Evolutionary conservation across 768 basidiomycete genomes (phyloP).

Genomic region (Nidula microcarpa): DNA sequence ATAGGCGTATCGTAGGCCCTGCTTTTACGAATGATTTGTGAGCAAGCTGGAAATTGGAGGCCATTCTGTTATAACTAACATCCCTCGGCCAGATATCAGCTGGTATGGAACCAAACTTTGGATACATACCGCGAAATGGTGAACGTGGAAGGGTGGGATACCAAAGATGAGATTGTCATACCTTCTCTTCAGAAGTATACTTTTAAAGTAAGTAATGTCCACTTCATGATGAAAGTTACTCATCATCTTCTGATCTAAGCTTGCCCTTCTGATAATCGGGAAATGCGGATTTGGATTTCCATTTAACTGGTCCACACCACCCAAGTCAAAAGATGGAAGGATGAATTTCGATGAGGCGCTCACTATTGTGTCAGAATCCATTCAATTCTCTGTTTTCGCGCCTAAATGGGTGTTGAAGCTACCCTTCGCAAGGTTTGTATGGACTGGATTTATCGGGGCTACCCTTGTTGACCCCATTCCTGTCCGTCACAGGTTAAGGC

Average conservation of each 20-base stretch:
- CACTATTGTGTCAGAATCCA: background rate
- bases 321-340: background rate
- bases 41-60: background rate
- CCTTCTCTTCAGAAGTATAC: conserved; percentile 14
- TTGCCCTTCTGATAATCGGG: background rate
- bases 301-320: background rate
- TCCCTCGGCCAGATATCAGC: conserved; percentile 13
- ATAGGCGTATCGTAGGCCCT: conserved; percentile 27
- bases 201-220: conserved; percentile 10
- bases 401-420: background rate
- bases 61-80: background rate
- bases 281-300: conserved; percentile 1
- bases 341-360: background rate
- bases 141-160: conserved; percentile 16
- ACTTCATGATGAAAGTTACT: conserved; percentile 6
- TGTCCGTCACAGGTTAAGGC: conserved; percentile 9
- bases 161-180: conserved; percentile 6
- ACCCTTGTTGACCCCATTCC: background rate
- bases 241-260: background rate
- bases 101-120: conserved; percentile 23
- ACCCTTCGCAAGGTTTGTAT: background rate
- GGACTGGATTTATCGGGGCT: background rate
- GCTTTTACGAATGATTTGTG: conserved; percentile 25
- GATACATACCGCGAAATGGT: conserved; percentile 23
- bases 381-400: background rate